These are phyloP conservation scores for Dentipellis fragilis DNA, from an alignment of 768 basidiomycete genomes.

Conservation along the genomic window DNA sequence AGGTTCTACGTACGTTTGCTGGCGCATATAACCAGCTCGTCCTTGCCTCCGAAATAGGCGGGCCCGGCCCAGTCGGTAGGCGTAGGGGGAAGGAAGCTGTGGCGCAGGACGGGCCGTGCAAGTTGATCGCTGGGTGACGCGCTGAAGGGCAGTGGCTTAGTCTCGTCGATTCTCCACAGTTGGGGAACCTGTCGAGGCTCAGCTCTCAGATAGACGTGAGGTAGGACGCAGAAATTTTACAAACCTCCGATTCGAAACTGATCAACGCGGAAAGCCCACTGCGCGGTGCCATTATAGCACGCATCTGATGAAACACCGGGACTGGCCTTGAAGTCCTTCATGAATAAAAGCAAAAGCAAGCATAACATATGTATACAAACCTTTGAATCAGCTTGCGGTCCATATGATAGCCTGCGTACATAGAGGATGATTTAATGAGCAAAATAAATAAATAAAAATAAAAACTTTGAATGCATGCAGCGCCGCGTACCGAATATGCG, in stretches of 20 bases:
- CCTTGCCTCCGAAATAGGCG: slow-evolving; percentile 73
- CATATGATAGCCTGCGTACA: slow-evolving; percentile 59
- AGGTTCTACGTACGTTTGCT: slow-evolving; percentile 59
- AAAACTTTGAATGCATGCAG: too few relatives aligned
- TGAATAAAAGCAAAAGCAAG: too few relatives aligned
- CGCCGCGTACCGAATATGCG: slow-evolving; percentile 51
- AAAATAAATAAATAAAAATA: too few relatives aligned
- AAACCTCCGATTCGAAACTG: slow-evolving; percentile 65
- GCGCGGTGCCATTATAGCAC: slow-evolving; percentile 55
- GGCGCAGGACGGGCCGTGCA: slow-evolving; percentile 32
- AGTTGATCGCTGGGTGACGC: slow-evolving; percentile 14
- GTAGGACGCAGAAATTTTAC: too few relatives aligned
- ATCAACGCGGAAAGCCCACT: slow-evolving; percentile 54
- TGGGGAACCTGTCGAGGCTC: slow-evolving; percentile 47
- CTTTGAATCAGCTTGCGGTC: slow-evolving; percentile 53
- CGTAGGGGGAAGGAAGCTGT: slow-evolving; percentile 64
- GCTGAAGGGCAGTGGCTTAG: slow-evolving; percentile 42
- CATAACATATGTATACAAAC: too few relatives aligned
- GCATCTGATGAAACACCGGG: slow-evolving; percentile 63
- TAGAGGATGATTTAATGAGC: too few relatives aligned
- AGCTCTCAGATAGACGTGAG: too few relatives aligned
- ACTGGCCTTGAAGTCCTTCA: slow-evolving; percentile 51
- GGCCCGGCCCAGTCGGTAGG: slow-evolving; percentile 71
- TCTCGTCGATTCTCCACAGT: slow-evolving; percentile 60
- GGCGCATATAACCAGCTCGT: slow-evolving; percentile 69